phyloP scores from a whole-genome alignment of 768 basidiomycete species.

The Podaxis carcinomalis region DNA sequence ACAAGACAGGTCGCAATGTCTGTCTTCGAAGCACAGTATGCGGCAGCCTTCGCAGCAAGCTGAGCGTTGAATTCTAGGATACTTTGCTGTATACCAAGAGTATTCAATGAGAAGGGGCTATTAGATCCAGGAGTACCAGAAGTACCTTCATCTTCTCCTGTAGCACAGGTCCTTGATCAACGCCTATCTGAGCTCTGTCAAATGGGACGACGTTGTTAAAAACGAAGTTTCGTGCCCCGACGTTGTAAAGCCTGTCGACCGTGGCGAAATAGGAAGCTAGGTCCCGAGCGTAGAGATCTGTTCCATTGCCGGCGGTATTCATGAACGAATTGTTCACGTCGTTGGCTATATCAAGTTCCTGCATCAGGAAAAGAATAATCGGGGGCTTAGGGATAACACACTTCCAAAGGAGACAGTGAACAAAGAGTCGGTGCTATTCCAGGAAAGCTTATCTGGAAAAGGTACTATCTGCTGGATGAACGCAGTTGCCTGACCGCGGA shows the following conservation, averaged over 20 bases:
- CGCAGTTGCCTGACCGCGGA: constrained; percentile 18
- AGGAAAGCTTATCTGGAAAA: constrained; percentile 15
- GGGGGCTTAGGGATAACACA: constrained; percentile 5
- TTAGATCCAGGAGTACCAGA: neutral
- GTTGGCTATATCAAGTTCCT: constrained; percentile 14
- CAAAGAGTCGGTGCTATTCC: constrained; percentile 16
- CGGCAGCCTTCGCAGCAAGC: constrained; percentile 13
- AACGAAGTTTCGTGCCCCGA: constrained; percentile 19
- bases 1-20: constrained; percentile 15
- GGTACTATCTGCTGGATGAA: constrained; percentile 16
- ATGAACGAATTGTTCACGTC: constrained; percentile 18
- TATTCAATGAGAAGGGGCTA: neutral
- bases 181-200: constrained; percentile 18
- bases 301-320: constrained; percentile 16
- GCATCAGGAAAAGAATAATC: neutral
- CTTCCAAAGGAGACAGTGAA: constrained; percentile 21
- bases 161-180: constrained; percentile 13
- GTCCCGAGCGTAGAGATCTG: constrained; percentile 15
- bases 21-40: constrained; percentile 16
- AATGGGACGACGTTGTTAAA: constrained; percentile 21
- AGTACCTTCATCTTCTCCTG: constrained; percentile 18
- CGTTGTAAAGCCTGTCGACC: constrained; percentile 17
- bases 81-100: constrained; percentile 9
- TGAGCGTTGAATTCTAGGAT: constrained; percentile 19
- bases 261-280: constrained; percentile 18